Conservation (phyloP, 2,329 filamentous ascomycete genomes). For the Teratosphaeria zuluensis region DNA sequence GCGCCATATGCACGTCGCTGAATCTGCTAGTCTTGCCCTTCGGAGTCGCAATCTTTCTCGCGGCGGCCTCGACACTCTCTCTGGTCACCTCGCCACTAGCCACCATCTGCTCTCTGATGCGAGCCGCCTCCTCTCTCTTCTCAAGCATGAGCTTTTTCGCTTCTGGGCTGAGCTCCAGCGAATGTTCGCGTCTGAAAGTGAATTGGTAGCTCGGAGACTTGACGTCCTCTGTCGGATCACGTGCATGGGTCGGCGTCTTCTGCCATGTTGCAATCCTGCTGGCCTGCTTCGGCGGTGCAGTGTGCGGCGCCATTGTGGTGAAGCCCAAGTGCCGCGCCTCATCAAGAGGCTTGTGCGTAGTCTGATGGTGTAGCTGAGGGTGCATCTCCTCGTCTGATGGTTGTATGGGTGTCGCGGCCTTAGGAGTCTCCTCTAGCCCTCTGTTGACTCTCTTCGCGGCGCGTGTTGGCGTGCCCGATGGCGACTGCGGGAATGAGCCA, state of each 20-base stretch:
- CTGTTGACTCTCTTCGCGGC: conserved; percentile 10
- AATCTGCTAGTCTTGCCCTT: conserved; percentile 71
- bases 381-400: conserved; percentile 80
- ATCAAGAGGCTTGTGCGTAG: conserved; percentile 65
- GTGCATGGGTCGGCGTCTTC: conserved; percentile 49
- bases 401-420: conserved; percentile 55
- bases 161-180: conserved; percentile 50
- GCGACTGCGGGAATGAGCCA: conserved; percentile 23
- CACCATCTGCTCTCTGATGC: conserved; percentile 59
- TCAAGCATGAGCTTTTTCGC: conserved; percentile 53
- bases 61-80: conserved; percentile 29
- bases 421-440: conserved; percentile 43
- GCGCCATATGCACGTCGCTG: conserved; percentile 73
- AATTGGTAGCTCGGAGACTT: conserved; percentile 58
- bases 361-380: conserved; percentile 68
- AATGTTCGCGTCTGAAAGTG: conserved; percentile 46
- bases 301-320: conserved; percentile 56
- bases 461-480: conserved; percentile 11
- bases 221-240: conserved; percentile 20
- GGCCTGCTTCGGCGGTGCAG: conserved; percentile 35
- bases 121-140: conserved; percentile 60
- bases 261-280: conserved; percentile 38
- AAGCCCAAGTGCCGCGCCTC: conserved; percentile 78
- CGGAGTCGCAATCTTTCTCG: conserved; percentile 67
- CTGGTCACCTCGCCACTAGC: conserved; percentile 45